Conservation (phyloP, 768 basidiomycete species). For the Mycena capillaripes region DNA sequence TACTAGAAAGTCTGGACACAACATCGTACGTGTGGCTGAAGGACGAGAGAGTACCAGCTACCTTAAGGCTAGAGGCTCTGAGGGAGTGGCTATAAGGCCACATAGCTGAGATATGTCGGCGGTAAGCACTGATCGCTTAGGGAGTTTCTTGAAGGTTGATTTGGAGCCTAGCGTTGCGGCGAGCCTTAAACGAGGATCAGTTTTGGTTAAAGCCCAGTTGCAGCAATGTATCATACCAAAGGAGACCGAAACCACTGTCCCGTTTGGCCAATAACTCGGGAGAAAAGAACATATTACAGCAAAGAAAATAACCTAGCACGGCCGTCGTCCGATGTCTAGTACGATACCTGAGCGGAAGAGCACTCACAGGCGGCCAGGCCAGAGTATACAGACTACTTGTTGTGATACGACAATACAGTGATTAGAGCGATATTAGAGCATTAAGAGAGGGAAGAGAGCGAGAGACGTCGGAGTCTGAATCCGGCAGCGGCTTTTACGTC, state of each 20-base stretch:
- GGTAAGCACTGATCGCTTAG: slow-evolving; percentile 85
- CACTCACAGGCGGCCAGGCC: slow-evolving; percentile 6
- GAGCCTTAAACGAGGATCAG: slow-evolving; percentile 66
- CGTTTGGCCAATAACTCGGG: slow-evolving; percentile 83
- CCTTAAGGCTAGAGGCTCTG: slow-evolving; percentile 88
- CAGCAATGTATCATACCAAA: slow-evolving; percentile 70
- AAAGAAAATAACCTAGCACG: background rate
- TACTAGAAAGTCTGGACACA: slow-evolving; percentile 73
- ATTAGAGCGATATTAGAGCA: slow-evolving; percentile 26
- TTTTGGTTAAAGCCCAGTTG: background rate
- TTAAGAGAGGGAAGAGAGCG: slow-evolving; percentile 10
- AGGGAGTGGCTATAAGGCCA: slow-evolving; percentile 83
- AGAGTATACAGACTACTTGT: background rate
- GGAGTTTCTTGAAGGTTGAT: slow-evolving; percentile 87
- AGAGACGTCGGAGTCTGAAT: slow-evolving; percentile 9
- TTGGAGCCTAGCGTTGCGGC: slow-evolving; percentile 92
- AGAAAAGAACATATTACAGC: slow-evolving; percentile 85
- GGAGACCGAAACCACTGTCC: slow-evolving; percentile 91
- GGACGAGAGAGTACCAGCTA: slow-evolving; percentile 15
- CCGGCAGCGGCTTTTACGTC: background rate
- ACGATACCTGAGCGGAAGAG: background rate
- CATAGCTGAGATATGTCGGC: slow-evolving; percentile 90
- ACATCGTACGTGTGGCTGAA: background rate
- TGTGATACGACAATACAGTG: slow-evolving; percentile 9
- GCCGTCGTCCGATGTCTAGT: too few species aligned